Evolutionary conservation across 2,329 filamentous ascomycete species (phyloP), one percentile per base, ranked within the genome.

Genomic region (Raffaelea ambrosiae): DNA sequence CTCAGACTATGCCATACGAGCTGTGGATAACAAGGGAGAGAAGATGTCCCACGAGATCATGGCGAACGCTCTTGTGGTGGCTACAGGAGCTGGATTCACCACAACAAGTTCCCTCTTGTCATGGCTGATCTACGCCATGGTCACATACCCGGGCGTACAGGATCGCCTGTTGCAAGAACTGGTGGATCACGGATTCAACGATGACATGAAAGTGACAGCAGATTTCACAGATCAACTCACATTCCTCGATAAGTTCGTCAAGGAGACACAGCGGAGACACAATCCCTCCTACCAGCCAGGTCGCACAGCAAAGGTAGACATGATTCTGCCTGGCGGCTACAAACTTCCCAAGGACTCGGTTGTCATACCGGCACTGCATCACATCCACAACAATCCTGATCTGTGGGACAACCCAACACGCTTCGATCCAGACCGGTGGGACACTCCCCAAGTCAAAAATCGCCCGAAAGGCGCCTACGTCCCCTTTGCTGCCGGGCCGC

Each of bases 401-500:
- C 48, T 75, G 2, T 83, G 79, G 79, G 70, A 76, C 40, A 76
- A 81, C 55, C 79, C 78, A 0, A 60, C 66, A 1, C 65, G 66
- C 1, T 83, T 83, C 56, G 67, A 82, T 53, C 76, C 78, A 0
- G 77, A 82, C 50, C 65, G 79, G 3, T 83, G 79, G 79, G 71
- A 73, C 51, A 70, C 70, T 0, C 70, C 74, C 0, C 62, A 66
- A 13, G 75, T 77, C 47, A 77, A 76, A 63, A 69, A 68, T 53
- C 59, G 69, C 2, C 74, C 72, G 41, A 68, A 69, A 26, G 70
- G 67, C 2, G 64, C 72, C 0, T 83, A 82, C 54, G 65, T 76
- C 3, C 80, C 80, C 0, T 84, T 83, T 52, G 78, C 73, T 0
- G 64, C 70, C 0, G 80, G 80, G 0, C 72, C 67, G 0, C 65